Evolutionary conservation across 1,284 basidiomycete genomes (phyloP), one percentile per base, ranked within the genome.

Genomic region (Irpex rosettiformis): DNA sequence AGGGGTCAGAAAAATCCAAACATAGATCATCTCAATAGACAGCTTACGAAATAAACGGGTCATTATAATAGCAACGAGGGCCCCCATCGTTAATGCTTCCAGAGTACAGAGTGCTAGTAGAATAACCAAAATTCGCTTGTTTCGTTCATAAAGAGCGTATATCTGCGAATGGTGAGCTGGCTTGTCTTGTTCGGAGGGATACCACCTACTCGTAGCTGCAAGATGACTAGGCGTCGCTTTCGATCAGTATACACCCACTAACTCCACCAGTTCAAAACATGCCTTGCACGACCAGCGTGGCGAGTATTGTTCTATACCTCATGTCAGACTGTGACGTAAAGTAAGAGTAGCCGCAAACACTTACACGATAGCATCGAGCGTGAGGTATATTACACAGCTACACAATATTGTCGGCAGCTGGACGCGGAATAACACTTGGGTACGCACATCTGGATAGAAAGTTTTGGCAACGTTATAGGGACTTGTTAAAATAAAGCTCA

Each of bases 131-230:
- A 70, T 57, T 24, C 43, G 61, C 18, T 52, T 54, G 27, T 58
- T 68, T 33, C 62, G 58, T 10, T 61, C 57, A 51, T 69, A 70
- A 1, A 70, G 59, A 6, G 67, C 69, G 57, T 69, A 69, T 13
- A 69, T 67, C 69, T 10, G 22, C 5, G 6, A 2, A 18, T 56
- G 7, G 33, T 25, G 11, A 56, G 22, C 48, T 18, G 5, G 1
- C 3, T 30, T 21, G 1, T 22, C 27, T 3, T 37, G 40, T 11
- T 30, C 10, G 16, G n/a, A 18, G 21, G n/a, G 24, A 7, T 11
- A 37, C 16, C 11, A 58, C 62, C 43, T 16, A 65, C 65, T 22
- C 62, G 62, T 4, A 66, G 43, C 40, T 63, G 65, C n/a, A 64
- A 40, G 22, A 66, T 61, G 5, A 58, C 63, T 65, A n/a, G 33